These are phyloP conservation scores for Aurinia saxatilis DNA, from an alignment of 345 rosid genomes.

Conservation along the genomic window DNA sequence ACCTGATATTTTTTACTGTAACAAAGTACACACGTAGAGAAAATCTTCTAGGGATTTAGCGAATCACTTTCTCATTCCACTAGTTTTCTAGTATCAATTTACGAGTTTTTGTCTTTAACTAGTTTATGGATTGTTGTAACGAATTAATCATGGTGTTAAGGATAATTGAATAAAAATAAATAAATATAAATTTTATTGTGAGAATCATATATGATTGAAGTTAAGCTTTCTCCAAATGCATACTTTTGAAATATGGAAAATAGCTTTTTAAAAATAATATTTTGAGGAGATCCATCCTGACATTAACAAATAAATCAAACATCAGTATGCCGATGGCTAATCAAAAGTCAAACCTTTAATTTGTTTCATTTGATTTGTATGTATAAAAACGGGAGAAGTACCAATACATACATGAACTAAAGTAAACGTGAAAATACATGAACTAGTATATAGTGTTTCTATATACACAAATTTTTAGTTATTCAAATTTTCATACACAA, in stretches of 20 bases:
- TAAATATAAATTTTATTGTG: neutral
- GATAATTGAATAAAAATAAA: neutral
- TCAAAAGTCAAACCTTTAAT: neutral
- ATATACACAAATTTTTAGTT: no score
- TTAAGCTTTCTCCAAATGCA: no score
- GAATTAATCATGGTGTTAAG: neutral
- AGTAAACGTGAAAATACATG: no score
- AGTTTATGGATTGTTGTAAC: neutral
- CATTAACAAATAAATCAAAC: neutral
- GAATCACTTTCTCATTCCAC: slow-evolving; percentile 16
- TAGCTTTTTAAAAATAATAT: neutral
- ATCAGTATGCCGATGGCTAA: neutral
- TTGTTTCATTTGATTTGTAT: neutral
- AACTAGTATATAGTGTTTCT: no score
- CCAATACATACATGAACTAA: no score
- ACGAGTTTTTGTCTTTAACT: neutral
- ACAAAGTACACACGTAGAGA: neutral
- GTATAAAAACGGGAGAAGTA: no score
- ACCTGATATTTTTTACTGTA: neutral
- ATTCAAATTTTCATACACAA: no score
- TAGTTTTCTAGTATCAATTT: neutral
- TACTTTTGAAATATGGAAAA: no score
- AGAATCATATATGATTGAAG: neutral
- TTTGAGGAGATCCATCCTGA: neutral
- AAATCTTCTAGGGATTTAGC: slow-evolving; percentile 16